Conservation (phyloP, 345 rosid genomes). For the Aquilaria sinensis region DNA sequence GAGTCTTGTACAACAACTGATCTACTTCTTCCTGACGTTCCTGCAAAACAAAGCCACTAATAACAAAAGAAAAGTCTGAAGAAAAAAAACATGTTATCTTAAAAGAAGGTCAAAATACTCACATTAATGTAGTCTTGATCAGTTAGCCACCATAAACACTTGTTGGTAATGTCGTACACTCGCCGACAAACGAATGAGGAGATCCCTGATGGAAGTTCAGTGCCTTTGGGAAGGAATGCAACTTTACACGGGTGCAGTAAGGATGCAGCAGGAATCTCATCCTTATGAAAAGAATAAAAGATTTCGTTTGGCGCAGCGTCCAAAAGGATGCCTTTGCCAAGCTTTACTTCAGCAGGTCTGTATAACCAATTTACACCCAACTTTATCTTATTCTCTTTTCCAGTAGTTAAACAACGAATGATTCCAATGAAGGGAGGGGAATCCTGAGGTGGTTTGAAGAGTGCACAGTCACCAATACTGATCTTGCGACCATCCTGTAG, state of each 20-base stretch:
- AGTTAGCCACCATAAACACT: conserved; percentile 90
- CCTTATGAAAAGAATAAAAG: conserved; percentile 93
- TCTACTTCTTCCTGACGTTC: conserved; percentile 80
- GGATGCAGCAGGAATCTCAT: conserved; percentile 81
- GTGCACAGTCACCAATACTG: conserved; percentile 87
- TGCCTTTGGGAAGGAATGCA: conserved; percentile 77
- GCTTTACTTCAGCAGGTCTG: conserved; percentile 76
- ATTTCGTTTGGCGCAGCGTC: conserved; percentile 93
- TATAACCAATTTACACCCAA: conserved; percentile 85
- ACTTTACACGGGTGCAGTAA: conserved; percentile 96
- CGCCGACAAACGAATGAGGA: conserved; percentile 79
- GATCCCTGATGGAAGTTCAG: conserved; percentile 70
- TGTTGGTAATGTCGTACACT: conserved; percentile 69
- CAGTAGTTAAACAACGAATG: conserved; percentile 45
- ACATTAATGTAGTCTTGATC: conserved; percentile 87
- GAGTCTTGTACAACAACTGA: conserved; percentile 55
- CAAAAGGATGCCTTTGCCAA: conserved; percentile 74
- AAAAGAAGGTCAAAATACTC: conserved; percentile 24
- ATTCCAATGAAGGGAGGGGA: conserved; percentile 93
- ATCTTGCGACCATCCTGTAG: conserved; percentile 80
- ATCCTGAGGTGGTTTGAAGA: conserved; percentile 75
- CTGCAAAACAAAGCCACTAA: conserved; percentile 20
- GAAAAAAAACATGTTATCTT: background rate
- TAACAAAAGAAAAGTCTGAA: background rate
- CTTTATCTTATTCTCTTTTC: conserved; percentile 43